Evolutionary conservation across 1,284 basidiomycete species (phyloP).

Genomic region (Ustilago bromivora): DNA sequence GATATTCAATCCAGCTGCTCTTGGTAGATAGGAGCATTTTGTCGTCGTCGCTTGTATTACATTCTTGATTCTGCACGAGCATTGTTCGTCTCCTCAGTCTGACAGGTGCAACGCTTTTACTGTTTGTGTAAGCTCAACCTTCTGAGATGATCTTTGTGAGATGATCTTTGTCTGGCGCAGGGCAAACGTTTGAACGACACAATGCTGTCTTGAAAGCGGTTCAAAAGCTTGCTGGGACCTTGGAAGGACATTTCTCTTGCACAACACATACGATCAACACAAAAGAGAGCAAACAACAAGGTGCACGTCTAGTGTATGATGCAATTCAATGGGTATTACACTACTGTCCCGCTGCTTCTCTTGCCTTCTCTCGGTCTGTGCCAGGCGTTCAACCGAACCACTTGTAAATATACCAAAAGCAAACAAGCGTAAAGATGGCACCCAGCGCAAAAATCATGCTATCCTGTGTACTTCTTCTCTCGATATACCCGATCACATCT

Average conservation of each 20-base stretch:
- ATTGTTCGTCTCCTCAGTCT: background rate
- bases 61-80: background rate
- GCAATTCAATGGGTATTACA: constrained; percentile 1
- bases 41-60: constrained; percentile 7
- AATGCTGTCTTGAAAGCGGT: too few species aligned
- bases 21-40: background rate
- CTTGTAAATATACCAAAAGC: constrained; percentile 68
- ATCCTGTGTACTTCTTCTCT: constrained; percentile 67
- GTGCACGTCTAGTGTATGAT: background rate
- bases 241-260: background rate
- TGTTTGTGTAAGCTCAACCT: too few species aligned
- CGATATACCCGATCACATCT: constrained; percentile 68
- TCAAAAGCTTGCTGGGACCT: too few species aligned
- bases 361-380: background rate
- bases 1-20: background rate
- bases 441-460: constrained; percentile 66
- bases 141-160: too few species aligned
- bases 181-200: too few species aligned
- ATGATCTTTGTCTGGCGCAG: too few species aligned
- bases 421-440: constrained; percentile 64
- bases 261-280: background rate
- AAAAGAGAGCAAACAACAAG: background rate
- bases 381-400: constrained; percentile 51
- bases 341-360: background rate
- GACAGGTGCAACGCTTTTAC: background rate